These are phyloP conservation scores for Rhododendron simsii DNA, from an alignment of 148 eudicot genomes.

Conservation along the genomic window DNA sequence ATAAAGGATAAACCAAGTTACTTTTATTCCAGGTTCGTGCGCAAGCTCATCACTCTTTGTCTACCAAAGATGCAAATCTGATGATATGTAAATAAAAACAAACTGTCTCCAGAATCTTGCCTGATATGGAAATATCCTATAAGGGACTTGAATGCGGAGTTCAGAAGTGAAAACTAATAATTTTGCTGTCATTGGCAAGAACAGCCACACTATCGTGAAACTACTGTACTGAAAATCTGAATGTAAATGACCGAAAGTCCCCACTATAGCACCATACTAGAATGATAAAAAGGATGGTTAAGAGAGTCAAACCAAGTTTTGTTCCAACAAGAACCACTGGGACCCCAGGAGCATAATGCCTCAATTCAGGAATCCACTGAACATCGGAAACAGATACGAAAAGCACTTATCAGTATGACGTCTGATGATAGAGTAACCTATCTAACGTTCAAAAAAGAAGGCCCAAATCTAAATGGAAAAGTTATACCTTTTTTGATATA, in stretches of 20 bases:
- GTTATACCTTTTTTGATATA: not conserved
- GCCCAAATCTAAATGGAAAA: not conserved
- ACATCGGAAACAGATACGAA: not conserved
- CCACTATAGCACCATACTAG: not conserved
- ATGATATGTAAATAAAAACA: not conserved
- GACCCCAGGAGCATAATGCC: constrained; percentile 90
- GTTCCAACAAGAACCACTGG: constrained; percentile 85
- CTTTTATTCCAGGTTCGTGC: not conserved
- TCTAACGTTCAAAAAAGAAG: not conserved
- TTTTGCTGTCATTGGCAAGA: not conserved
- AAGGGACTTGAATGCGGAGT: not conserved
- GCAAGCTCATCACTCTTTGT: not conserved
- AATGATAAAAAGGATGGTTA: constrained; percentile 2
- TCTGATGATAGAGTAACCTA: constrained; percentile 5
- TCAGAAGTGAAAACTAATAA: not conserved
- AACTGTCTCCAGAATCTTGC: not conserved
- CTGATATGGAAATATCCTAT: constrained; percentile 27
- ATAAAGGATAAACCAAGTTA: not conserved
- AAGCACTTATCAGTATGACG: constrained; percentile 6
- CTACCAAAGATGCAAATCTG: not conserved
- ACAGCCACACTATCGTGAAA: not conserved
- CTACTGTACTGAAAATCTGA: not conserved
- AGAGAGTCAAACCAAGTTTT: constrained; percentile 59
- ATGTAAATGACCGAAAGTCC: not conserved
- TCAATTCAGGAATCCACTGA: constrained; percentile 62